Base-by-base conservation (phyloP, 192 early-diverging fungal species). In the Backusella morwellensis region DNA sequence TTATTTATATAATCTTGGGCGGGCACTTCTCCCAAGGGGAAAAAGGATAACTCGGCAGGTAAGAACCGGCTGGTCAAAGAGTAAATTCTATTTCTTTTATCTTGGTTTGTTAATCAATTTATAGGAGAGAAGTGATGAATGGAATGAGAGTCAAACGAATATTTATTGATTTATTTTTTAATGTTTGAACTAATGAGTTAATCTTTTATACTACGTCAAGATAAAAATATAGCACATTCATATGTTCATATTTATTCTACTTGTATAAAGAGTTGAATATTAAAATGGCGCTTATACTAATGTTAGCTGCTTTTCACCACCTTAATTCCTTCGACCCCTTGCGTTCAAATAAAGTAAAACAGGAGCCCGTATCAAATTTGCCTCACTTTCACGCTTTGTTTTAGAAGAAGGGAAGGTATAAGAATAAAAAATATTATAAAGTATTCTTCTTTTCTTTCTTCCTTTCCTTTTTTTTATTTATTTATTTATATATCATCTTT, bases 1-100 rank as follows among this genome's bases (percentile, higher is more conserved):
- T 12, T 21, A 59, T 23, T 26, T 59, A 26, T 26, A 21, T 59
- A 59, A 12, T 26, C 2, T 23, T 59, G 54, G 23, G 54, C 21
- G 54, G 54, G 2, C 5, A 11, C 23, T 26, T 59, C 23, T 59
- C 54, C 54, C n/a, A 23, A 59, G 54, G 54, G 23, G 23, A 59
- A 59, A 50, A 59, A 59, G 54, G 54, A 59, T 59, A 50, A 59
- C 54, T 59, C 54, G 54, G 54, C 54, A 59, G 54, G 54, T 59
- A 21, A 59, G 54, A 59, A 59, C 54, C 54, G 54, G 23, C 54
- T 59, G 23, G 54, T 59, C 54, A 59, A 59, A 59, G 54, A 59
- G 54, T 59, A 59, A 59, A 59, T 59, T 59, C 8, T 59, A 59
- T 59, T 59, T 59, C n/a, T 59, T 59, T 59, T 26, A 59, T 9